Percentiles rank a stretch among this genome's conserved stretches.
Conservation (phyloP, 106 monocot species). For the Dactylorhiza incarnata region DNA sequence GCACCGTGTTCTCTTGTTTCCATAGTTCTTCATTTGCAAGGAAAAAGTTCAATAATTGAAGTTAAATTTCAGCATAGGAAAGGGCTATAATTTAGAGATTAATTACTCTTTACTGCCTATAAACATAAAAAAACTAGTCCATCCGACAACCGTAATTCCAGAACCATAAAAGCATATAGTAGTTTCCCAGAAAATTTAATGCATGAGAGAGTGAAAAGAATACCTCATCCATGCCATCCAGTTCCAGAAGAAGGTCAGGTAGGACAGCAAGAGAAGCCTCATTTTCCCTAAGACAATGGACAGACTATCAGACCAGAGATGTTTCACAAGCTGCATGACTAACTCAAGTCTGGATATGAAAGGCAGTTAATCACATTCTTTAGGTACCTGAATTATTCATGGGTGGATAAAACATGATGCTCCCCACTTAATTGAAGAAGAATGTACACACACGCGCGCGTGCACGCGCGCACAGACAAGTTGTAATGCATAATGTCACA, state of each 20-base stretch:
- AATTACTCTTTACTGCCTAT: neutral
- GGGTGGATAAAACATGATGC: neutral
- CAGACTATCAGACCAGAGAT: neutral
- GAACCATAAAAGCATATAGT: neutral
- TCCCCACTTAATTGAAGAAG: neutral
- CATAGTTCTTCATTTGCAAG: too few species aligned
- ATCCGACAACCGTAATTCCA: neutral
- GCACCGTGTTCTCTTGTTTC: neutral
- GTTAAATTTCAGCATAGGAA: neutral
- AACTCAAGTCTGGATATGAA: neutral
- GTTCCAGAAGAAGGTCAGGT: slow-evolving; percentile 85
- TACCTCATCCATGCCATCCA: slow-evolving; percentile 96
- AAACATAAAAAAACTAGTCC: neutral
- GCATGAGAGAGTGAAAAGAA: neutral
- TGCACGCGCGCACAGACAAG: too few species aligned
- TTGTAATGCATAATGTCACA: too few species aligned
- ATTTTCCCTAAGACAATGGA: slow-evolving; percentile 61
- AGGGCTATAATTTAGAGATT: neutral
- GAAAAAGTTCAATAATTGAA: too few species aligned
- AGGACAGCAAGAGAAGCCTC: slow-evolving; percentile 97
- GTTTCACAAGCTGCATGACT: neutral
- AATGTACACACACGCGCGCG: too few species aligned
- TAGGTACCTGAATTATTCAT: neutral
- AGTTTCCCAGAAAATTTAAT: neutral
- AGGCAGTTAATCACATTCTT: neutral